These are phyloP conservation scores for Termitomyces sp. DNA, from an alignment of 768 basidiomycete genomes.

Conservation along the genomic window DNA sequence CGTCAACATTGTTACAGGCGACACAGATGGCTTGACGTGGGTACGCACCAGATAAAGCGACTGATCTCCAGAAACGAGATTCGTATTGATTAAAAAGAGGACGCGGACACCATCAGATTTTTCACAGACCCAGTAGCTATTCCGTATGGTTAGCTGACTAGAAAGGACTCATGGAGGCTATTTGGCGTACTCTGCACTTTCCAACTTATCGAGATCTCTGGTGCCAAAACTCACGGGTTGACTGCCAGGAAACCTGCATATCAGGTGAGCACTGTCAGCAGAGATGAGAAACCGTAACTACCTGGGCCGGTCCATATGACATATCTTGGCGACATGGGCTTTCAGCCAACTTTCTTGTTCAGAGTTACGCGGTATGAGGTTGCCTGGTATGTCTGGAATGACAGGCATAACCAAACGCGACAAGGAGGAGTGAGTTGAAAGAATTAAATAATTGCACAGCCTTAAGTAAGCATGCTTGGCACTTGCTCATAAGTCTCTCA, in stretches of 20 bases:
- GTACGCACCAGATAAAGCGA: slow-evolving; percentile 68
- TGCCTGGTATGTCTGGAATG: slow-evolving; percentile 71
- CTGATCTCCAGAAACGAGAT: slow-evolving; percentile 46
- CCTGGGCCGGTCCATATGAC: slow-evolving; percentile 61
- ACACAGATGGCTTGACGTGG: not conserved
- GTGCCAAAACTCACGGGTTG: slow-evolving; percentile 89
- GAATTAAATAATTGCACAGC: slow-evolving; percentile 2
- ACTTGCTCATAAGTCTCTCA: not conserved
- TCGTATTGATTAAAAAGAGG: slow-evolving; percentile 70
- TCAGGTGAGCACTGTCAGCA: slow-evolving; percentile 2
- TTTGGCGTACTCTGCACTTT: slow-evolving; percentile 69
- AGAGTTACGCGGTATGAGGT: slow-evolving; percentile 44
- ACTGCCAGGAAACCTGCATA: slow-evolving; percentile 82
- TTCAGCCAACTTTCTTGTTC: slow-evolving; percentile 65
- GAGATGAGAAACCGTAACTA: slow-evolving; percentile 23
- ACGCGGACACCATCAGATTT: slow-evolving; percentile 96
- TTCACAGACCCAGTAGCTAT: slow-evolving; percentile 98
- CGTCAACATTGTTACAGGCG: not conserved
- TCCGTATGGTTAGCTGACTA: slow-evolving; percentile 1
- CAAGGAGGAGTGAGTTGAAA: not conserved
- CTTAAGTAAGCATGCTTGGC: slow-evolving; percentile 2
- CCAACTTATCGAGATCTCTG: slow-evolving; percentile 67
- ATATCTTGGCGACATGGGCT: slow-evolving; percentile 54
- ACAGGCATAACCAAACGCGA: slow-evolving; percentile 33
- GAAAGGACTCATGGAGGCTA: not conserved